These are phyloP conservation scores for Henckelia pumila DNA, from an alignment of 257 asterid species.

Conservation along the genomic window DNA sequence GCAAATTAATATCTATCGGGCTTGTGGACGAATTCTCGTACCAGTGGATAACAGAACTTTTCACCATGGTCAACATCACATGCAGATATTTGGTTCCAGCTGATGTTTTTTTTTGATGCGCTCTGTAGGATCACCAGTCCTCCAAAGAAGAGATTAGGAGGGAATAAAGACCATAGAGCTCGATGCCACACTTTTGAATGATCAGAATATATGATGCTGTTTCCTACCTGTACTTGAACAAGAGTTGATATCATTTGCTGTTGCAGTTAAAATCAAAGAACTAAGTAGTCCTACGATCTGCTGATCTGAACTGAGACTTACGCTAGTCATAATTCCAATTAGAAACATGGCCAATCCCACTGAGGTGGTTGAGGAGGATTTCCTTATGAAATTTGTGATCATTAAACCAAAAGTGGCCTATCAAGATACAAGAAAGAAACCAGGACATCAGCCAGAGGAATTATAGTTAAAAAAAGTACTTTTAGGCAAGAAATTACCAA, in stretches of 20 bases:
- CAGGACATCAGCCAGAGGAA: too few relatives aligned
- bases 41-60: neutral
- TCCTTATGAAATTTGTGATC: conserved; percentile 33
- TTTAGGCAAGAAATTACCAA: conserved; percentile 30
- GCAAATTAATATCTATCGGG: too few relatives aligned
- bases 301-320: too few relatives aligned
- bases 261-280: too few relatives aligned
- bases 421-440: neutral
- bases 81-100: conserved; percentile 25
- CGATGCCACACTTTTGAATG: neutral
- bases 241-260: conserved; percentile 16
- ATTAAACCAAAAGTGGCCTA: conserved; percentile 41
- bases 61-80: neutral
- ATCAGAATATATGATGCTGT: neutral
- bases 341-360: conserved; percentile 14
- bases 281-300: too few relatives aligned
- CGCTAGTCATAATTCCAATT: too few relatives aligned
- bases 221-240: conserved; percentile 19
- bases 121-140: conserved; percentile 14
- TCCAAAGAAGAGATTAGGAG: conserved; percentile 36
- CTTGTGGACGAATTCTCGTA: neutral
- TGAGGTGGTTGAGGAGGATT: conserved; percentile 37
- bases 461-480: too few relatives aligned
- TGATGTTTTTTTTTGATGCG: neutral
- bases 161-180: conserved; percentile 38